Percentiles rank a stretch among this genome's conserved stretches.
These are phyloP conservation scores for Apiospora koreana DNA, from an alignment of 2,329 filamentous ascomycete genomes.

Conservation along the genomic window DNA sequence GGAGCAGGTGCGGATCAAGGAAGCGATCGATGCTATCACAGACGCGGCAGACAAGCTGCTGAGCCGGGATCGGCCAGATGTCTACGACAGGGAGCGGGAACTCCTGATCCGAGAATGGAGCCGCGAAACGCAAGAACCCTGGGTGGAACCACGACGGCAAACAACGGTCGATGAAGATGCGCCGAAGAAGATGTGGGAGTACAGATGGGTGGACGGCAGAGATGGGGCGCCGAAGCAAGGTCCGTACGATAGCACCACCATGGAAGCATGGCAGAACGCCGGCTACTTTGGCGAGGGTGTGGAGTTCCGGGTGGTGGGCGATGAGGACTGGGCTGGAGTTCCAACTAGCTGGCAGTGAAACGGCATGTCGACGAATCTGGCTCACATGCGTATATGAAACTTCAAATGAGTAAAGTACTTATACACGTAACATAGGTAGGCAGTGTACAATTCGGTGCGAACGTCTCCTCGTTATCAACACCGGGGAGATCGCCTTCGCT, in stretches of 20 bases:
- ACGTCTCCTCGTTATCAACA: background rate
- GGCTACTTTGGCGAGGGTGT: slow-evolving; percentile 93
- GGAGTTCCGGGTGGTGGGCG: slow-evolving; percentile 67
- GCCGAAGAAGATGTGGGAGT: slow-evolving; percentile 72
- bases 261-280: slow-evolving; percentile 88
- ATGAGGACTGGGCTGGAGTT: slow-evolving; percentile 52
- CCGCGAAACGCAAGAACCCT: slow-evolving; percentile 84
- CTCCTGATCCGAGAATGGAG: slow-evolving; percentile 79
- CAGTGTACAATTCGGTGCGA: background rate
- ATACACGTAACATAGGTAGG: background rate
- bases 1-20: slow-evolving; percentile 68
- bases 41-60: slow-evolving; percentile 87
- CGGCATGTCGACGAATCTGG: too few species aligned
- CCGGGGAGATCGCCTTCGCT: background rate
- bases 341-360: background rate
- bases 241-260: slow-evolving; percentile 80
- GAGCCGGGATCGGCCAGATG: slow-evolving; percentile 79
- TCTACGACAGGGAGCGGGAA: slow-evolving; percentile 89
- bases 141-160: slow-evolving; percentile 55
- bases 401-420: too few species aligned
- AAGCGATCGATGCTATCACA: slow-evolving; percentile 79
- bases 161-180: slow-evolving; percentile 18
- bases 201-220: slow-evolving; percentile 85
- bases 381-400: too few species aligned
- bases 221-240: slow-evolving; percentile 80